Percentiles rank a stretch among this genome's conserved stretches.
Conservation (phyloP, 176 grass and related monocot genomes). For the maize (Zea mays) region Zm-B73-REFERENCE-NAM-5.0 NC_050101.1:61499501-61500000, state of each 20-base stretch:
- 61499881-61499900: too few species aligned
- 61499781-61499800: constrained; percentile 2
- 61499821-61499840: background rate
- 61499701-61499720: constrained; percentile 16
- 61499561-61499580: constrained; percentile 10
- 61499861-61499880: too few species aligned
- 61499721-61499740: background rate
- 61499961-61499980: too few species aligned
- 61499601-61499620: constrained; percentile 82
- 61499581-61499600: constrained; percentile 77
- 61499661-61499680: constrained; percentile 94
- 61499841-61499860: background rate
- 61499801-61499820: background rate
- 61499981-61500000: too few species aligned
- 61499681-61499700: constrained; percentile 72
- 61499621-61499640: constrained; percentile 91
- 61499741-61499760: constrained; percentile 1
- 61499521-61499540: constrained; percentile 33
- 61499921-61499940: too few species aligned
- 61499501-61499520: constrained; percentile 33
- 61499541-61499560: constrained; percentile 28
- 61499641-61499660: constrained; percentile 77
- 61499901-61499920: too few species aligned
- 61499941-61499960: too few species aligned
- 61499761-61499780: background rate